These are phyloP conservation scores for Penicillium sp. DNA, from an alignment of 2,329 filamentous ascomycete species.

Conservation along the genomic window DNA sequence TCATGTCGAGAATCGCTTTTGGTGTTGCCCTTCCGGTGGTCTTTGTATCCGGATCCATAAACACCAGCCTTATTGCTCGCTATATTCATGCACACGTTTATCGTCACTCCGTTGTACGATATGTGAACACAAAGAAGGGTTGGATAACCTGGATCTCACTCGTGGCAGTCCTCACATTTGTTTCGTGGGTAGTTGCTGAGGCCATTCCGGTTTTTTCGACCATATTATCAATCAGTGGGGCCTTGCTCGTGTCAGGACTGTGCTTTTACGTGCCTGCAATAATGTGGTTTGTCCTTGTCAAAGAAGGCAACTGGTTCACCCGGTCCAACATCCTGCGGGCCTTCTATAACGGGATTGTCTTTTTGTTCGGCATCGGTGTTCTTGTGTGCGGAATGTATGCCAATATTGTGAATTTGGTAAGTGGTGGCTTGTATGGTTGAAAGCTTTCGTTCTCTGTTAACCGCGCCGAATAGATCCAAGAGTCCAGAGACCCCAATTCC, in stretches of 20 bases:
- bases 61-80: not conserved
- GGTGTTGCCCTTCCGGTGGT: not conserved
- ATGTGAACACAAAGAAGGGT: not conserved
- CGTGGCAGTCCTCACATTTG: not conserved
- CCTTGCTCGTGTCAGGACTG: not conserved
- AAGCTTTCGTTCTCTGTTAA: no score
- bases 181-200: not conserved
- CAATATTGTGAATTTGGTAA: no score
- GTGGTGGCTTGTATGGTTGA: no score
- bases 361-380: no score
- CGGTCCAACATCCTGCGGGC: no score
- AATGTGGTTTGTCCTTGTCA: not conserved
- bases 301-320: not conserved
- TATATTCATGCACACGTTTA: not conserved
- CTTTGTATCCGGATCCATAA: not conserved
- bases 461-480: no score
- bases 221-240: not conserved
- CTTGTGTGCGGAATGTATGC: no score
- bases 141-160: not conserved
- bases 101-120: not conserved
- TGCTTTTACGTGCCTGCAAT: not conserved
- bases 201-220: not conserved
- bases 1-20: not conserved
- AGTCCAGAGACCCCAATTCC: no score
- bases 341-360: no score